A percentile compares a stretch with the other conserved stretches of the same genome.
Evolutionary conservation across 2,329 filamentous ascomycete species (phyloP).

Genomic region (Calonectria pseudoreteaudii): DNA sequence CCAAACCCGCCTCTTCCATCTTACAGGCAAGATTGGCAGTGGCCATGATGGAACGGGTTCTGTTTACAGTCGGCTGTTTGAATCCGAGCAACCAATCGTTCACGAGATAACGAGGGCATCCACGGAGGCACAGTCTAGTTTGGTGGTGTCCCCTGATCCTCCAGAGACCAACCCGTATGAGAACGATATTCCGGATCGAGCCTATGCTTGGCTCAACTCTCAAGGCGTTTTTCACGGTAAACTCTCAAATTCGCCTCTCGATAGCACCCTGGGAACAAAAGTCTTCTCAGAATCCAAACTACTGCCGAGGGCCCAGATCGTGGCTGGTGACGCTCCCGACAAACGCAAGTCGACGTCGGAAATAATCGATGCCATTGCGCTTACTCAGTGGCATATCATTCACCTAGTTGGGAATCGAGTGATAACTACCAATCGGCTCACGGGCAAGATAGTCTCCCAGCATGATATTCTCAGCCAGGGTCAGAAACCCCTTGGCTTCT

Average conservation of each 20-base stretch:
- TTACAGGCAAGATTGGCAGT: slow-evolving; percentile 81
- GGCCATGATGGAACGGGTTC: slow-evolving; percentile 84
- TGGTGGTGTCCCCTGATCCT: slow-evolving; percentile 82
- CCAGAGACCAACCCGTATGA: slow-evolving; percentile 67
- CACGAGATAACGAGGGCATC: slow-evolving; percentile 75
- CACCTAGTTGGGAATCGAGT: slow-evolving; percentile 85
- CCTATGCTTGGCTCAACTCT: slow-evolving; percentile 90
- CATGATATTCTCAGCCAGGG: slow-evolving; percentile 85
- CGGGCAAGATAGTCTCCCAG: slow-evolving; percentile 87
- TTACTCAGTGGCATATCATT: slow-evolving; percentile 95
- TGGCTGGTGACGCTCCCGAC: slow-evolving; percentile 73
- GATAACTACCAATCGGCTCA: slow-evolving; percentile 87
- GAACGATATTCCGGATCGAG: slow-evolving; percentile 73
- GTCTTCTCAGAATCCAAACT: slow-evolving; percentile 85
- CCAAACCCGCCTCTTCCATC: slow-evolving; percentile 81
- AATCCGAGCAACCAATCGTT: slow-evolving; percentile 82
- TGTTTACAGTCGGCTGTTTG: slow-evolving; percentile 89
- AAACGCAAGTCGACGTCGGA: slow-evolving; percentile 77
- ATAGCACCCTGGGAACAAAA: slow-evolving; percentile 74
- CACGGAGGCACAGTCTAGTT: slow-evolving; percentile 68
- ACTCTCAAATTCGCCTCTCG: slow-evolving; percentile 71
- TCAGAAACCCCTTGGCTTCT: slow-evolving; percentile 84
- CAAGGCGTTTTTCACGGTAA: slow-evolving; percentile 91
- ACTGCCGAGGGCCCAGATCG: slow-evolving; percentile 79
- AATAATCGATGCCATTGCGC: slow-evolving; percentile 80